A percentile compares a stretch with the other conserved stretches of the same genome.
These are phyloP conservation scores for Papilionanthe hybrid DNA, from an alignment of 116 monocot species.

Conservation along the genomic window DNA sequence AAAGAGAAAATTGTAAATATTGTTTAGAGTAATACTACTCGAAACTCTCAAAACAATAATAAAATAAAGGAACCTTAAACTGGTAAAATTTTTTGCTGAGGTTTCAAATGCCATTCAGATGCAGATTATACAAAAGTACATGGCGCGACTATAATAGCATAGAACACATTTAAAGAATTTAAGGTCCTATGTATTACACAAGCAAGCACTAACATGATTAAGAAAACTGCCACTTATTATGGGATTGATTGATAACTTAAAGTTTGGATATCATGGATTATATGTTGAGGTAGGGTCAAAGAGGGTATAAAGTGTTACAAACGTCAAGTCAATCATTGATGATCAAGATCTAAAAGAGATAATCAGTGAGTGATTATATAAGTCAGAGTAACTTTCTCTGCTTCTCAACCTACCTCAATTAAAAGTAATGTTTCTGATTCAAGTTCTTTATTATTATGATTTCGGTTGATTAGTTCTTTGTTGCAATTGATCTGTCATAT, in stretches of 20 bases:
- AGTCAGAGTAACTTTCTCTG: no score
- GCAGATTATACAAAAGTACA: not conserved
- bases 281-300: no score
- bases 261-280: no score
- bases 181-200: not conserved
- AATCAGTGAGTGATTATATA: no score
- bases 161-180: not conserved
- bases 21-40: not conserved
- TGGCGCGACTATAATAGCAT: not conserved
- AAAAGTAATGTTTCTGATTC: no score
- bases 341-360: no score
- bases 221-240: not conserved
- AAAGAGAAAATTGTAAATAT: conserved; percentile 1
- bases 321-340: no score
- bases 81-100: conserved; percentile 3
- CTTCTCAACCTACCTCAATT: no score
- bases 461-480: no score
- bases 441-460: no score
- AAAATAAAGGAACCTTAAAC: not conserved
- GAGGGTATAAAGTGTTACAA: no score
- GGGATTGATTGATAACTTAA: not conserved
- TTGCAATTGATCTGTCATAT: no score
- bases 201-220: not conserved
- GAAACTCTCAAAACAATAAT: not conserved
- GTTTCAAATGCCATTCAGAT: not conserved